Conservation (phyloP, 305 asterid genomes). For the Coffea humblotiana region DNA sequence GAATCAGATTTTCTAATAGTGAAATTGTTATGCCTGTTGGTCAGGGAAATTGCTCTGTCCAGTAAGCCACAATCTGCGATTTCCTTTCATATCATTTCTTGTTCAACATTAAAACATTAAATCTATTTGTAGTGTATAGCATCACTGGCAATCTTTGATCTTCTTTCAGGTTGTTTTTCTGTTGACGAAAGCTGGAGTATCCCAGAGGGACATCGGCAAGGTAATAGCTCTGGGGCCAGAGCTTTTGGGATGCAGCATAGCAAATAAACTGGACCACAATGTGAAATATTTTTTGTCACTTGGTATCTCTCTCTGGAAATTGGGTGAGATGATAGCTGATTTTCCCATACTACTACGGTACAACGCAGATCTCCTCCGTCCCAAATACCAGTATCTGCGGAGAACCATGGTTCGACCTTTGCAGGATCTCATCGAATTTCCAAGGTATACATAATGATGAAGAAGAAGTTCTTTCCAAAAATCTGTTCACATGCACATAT, state of each 20-base stretch:
- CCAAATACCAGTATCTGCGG: slow-evolving; percentile 81
- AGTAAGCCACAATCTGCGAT: background rate
- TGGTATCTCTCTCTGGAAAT: slow-evolving; percentile 57
- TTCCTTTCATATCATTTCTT: background rate
- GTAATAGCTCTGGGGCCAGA: slow-evolving; percentile 78
- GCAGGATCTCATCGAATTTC: slow-evolving; percentile 77
- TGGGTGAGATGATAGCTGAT: slow-evolving; percentile 86
- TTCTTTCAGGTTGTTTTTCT: slow-evolving; percentile 67
- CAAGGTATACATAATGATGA: slow-evolving; percentile 56
- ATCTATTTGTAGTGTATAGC: background rate
- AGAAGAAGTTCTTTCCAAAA: too few species aligned
- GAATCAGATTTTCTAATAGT: background rate
- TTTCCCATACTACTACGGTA: slow-evolving; percentile 86
- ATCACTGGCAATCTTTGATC: background rate
- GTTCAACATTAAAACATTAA: background rate
- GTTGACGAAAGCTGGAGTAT: slow-evolving; percentile 83
- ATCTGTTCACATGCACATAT: too few species aligned
- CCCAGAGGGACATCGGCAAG: slow-evolving; percentile 71
- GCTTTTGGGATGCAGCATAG: slow-evolving; percentile 90
- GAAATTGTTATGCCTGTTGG: background rate
- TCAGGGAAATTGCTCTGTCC: background rate
- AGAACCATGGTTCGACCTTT: slow-evolving; percentile 85
- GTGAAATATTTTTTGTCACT: slow-evolving; percentile 86
- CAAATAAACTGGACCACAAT: slow-evolving; percentile 71
- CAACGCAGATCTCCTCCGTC: slow-evolving; percentile 75